These are phyloP conservation scores for Fistulinella cinereoalba DNA, from an alignment of 1,284 basidiomycete species.

Conservation along the genomic window DNA sequence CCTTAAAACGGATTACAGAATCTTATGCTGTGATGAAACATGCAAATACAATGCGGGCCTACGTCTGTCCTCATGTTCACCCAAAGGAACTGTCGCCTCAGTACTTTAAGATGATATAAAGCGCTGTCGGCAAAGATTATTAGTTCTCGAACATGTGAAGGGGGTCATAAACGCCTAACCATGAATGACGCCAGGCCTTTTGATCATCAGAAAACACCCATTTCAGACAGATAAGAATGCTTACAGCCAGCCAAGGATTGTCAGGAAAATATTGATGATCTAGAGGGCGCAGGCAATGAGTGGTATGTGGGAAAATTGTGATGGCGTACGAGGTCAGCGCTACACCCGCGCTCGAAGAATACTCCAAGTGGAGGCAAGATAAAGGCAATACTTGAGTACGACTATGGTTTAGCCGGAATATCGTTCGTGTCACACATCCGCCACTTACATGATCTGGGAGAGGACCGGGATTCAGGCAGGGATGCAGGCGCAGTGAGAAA, in stretches of 20 bases:
- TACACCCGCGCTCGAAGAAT: slow-evolving; percentile 75
- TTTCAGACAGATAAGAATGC: slow-evolving; percentile 17
- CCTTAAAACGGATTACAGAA: no score
- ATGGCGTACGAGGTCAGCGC: slow-evolving; percentile 57
- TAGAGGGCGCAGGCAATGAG: slow-evolving; percentile 19
- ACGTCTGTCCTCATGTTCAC: no score
- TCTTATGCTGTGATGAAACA: no score
- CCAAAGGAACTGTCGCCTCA: no score
- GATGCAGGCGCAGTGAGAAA: not conserved
- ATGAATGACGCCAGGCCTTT: slow-evolving; percentile 73
- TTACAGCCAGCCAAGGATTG: slow-evolving; percentile 70
- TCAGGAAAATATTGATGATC: slow-evolving; percentile 70
- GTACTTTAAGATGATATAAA: slow-evolving; percentile 73
- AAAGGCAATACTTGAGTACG: slow-evolving; percentile 67
- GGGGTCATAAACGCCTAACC: slow-evolving; percentile 38
- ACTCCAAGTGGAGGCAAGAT: slow-evolving; percentile 77
- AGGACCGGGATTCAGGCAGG: not conserved
- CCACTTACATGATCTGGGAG: slow-evolving; percentile 36
- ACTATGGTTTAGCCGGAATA: slow-evolving; percentile 14
- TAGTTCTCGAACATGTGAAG: slow-evolving; percentile 1
- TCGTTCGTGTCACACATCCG: not conserved
- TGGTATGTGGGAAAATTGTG: not conserved
- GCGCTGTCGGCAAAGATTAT: slow-evolving; percentile 39
- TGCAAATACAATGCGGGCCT: no score
- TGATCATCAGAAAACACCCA: slow-evolving; percentile 6